Base-by-base conservation (phyloP, 345 rosid genomes). In the Eucalyptus coolabah region DNA sequence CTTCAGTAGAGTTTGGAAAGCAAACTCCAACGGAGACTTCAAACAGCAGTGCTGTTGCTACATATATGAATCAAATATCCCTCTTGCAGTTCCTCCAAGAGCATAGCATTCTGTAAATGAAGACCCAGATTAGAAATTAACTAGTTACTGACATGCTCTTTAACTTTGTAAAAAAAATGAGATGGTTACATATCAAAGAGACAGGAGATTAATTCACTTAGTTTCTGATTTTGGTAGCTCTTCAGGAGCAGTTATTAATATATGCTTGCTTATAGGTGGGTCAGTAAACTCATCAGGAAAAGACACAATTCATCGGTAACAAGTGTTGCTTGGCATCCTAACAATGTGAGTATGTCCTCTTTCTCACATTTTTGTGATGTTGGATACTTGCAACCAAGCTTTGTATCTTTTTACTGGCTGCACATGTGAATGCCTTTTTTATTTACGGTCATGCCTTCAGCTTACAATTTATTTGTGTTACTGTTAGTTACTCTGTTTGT, bases 241-340 rank as follows among this genome's bases (percentile, higher is more conserved):
- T 77, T 21, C 9, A 4, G 85, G 85, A 77, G 30, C 47, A 40
- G 85, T 77, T 77, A 77, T 77, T 77, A 37, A 77, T 40, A 21
- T 6, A 77, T 69, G 86, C 40, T 67, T 80, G 87, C 90, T 88
- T 91, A 67, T 95, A 98, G 99, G 99, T 98, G 99, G 99, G 99
- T 98, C 87, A 98, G 99, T 93, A 98, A 97, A 93, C 98, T 98
- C 90, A 95, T 97, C 91, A 95, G 98, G 94, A 98, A 96, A 92
- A 93, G 94, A 86, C 99, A 98, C 53, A 95, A 96, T 88, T 97
- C 99, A 60, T 98, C 99, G 42, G 99, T 98, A 92, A 98, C 99
- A 88, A 92, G 94, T 91, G 96, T 97, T 92, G 99, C 99, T 37
- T 98, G 99, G 99, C 99, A 98, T 92, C 99, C 99, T 88, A 96